phyloP scores from a whole-genome alignment of 208 protist species.

The Leptomonas pyrrhocoris region DNA sequence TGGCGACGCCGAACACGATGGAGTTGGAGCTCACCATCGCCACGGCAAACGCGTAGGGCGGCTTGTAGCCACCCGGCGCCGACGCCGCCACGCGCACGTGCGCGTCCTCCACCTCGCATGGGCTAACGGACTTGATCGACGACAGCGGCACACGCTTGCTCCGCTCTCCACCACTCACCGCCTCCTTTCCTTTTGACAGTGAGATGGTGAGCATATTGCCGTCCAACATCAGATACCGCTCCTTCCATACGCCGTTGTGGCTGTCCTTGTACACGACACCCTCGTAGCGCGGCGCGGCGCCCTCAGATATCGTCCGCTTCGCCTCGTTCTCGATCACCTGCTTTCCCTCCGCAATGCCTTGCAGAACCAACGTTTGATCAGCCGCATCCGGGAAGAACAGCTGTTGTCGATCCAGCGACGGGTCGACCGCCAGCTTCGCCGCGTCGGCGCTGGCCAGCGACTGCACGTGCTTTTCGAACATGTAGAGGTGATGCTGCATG shows the following conservation, averaged over 20 bases:
- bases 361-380: conserved; percentile 48
- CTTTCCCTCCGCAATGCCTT: conserved; percentile 72
- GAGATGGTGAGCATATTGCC: conserved; percentile 80
- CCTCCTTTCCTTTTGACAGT: conserved; percentile 61
- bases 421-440: conserved; percentile 35
- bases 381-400: conserved; percentile 54
- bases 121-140: conserved; percentile 68
- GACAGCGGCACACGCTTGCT: conserved; percentile 73
- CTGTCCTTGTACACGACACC: conserved; percentile 84
- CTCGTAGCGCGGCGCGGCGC: conserved; percentile 52
- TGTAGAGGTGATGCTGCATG: conserved; percentile 81
- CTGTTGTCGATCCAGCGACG: conserved; percentile 30
- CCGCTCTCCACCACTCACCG: conserved; percentile 56
- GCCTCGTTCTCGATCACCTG: conserved; percentile 46
- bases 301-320: conserved; percentile 48
- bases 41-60: conserved; percentile 72
- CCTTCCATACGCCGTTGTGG: conserved; percentile 80
- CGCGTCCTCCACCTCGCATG: conserved; percentile 50
- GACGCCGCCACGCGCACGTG: conserved; percentile 35
- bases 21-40: conserved; percentile 69
- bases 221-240: conserved; percentile 68
- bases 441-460: conserved; percentile 50
- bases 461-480: conserved; percentile 78
- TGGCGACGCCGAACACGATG: conserved; percentile 71
- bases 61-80: conserved; percentile 31